Evolutionary conservation across 768 basidiomycete species (phyloP).

Genomic region (Solioccasus polychromus): DNA sequence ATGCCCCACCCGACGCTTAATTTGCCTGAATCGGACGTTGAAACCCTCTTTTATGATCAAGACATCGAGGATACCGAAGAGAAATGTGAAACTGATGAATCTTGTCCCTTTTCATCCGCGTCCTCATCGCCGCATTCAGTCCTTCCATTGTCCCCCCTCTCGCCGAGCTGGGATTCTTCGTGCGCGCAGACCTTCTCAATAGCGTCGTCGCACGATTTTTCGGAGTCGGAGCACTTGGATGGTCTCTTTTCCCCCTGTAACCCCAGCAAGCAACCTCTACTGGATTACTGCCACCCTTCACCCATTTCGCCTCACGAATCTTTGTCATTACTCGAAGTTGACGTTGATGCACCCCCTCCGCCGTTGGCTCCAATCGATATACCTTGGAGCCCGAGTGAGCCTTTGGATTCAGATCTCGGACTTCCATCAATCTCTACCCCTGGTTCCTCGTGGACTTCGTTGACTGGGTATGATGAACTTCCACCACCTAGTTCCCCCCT

Average conservation of each 20-base stretch:
- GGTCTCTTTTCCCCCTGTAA: slow-evolving; percentile 18
- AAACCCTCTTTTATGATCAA: slow-evolving; percentile 13
- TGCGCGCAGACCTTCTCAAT: slow-evolving; percentile 12
- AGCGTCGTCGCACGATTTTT: slow-evolving; percentile 15
- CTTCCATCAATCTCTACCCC: slow-evolving; percentile 8
- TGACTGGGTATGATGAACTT: slow-evolving; percentile 22
- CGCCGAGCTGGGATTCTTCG: slow-evolving; percentile 31
- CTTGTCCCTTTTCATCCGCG: slow-evolving; percentile 6
- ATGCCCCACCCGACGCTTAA: slow-evolving; percentile 35
- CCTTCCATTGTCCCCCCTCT: slow-evolving; percentile 34
- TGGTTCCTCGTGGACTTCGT: slow-evolving; percentile 18
- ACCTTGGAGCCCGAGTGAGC: slow-evolving; percentile 18
- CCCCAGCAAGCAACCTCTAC: slow-evolving; percentile 10
- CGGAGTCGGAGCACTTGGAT: slow-evolving; percentile 15
- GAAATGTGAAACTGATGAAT: slow-evolving; percentile 22
- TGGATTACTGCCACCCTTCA: slow-evolving; percentile 13
- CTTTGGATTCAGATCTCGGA: slow-evolving; percentile 15
- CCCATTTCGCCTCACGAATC: slow-evolving; percentile 13
- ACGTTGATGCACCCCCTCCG: slow-evolving; percentile 15
- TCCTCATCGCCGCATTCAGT: slow-evolving; percentile 15
- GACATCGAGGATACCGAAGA: slow-evolving; percentile 14
- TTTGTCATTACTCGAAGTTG: slow-evolving; percentile 27
- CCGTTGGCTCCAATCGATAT: slow-evolving; percentile 22
- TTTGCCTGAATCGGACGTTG: slow-evolving; percentile 36
- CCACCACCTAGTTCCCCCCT: slow-evolving; percentile 30